Evolutionary conservation across 148 eudicot species (phyloP).

Genomic region (Persicaria maculosa): DNA sequence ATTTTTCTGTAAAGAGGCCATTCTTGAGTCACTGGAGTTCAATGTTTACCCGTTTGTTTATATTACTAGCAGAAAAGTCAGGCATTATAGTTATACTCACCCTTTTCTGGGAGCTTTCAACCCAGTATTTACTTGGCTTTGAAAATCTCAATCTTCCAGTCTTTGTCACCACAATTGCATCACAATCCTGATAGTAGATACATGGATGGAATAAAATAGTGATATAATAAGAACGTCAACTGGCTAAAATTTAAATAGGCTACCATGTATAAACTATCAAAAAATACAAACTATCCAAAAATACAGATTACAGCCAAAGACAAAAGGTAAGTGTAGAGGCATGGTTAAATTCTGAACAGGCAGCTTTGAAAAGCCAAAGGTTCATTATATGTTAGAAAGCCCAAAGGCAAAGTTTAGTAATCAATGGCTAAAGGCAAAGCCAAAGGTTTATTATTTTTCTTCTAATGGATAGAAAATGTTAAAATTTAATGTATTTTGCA

Average conservation of each 20-base stretch:
- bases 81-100: conserved; percentile 21
- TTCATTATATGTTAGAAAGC: background rate
- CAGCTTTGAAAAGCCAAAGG: background rate
- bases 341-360: background rate
- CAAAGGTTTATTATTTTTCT: background rate
- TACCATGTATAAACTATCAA: background rate
- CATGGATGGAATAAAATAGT: background rate
- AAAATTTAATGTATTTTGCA: background rate
- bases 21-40: background rate
- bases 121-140: conserved; percentile 90
- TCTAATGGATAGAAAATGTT: background rate
- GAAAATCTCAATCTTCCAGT: conserved; percentile 67
- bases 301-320: background rate
- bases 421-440: too few species aligned
- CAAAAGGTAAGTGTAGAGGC: background rate
- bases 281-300: background rate
- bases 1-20: background rate
- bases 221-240: background rate
- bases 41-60: background rate
- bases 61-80: background rate
- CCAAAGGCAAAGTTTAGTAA: background rate
- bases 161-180: conserved; percentile 61
- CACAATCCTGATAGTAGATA: conserved; percentile 48
- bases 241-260: background rate
- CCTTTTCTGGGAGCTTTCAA: conserved; percentile 94